Percentiles rank a stretch among this genome's conserved stretches.
Evolutionary conservation across 139 green algal genomes (phyloP).

Genomic region (Micractinium conductrix): DNA sequence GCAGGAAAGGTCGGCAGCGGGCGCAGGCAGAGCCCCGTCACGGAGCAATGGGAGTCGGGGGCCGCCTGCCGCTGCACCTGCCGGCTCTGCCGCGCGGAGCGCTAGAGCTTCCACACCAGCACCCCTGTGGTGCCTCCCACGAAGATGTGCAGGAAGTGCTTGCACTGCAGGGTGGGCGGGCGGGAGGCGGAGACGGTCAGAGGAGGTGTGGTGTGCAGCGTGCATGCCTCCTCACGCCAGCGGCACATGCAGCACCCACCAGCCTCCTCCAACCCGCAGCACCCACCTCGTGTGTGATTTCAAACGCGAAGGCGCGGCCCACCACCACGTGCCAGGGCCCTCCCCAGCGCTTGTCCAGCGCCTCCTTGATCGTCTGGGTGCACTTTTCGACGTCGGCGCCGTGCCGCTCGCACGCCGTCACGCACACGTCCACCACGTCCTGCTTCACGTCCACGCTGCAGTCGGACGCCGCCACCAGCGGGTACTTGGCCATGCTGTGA

Average conservation of each 20-base stretch:
- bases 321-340: conserved; percentile 89
- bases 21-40: too few species aligned
- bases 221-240: too few species aligned
- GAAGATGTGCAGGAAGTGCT: conserved; percentile 89
- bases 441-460: conserved; percentile 70
- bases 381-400: conserved; percentile 83
- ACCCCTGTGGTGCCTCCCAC: conserved; percentile 82
- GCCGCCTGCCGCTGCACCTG: background rate
- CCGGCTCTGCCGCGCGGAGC: background rate
- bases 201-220: background rate
- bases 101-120: conserved; percentile 82
- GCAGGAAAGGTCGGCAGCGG: too few species aligned
- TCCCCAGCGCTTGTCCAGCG: conserved; percentile 95
- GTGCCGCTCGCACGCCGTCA: conserved; percentile 62
- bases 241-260: too few species aligned
- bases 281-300: conserved; percentile 86
- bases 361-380: conserved; percentile 55
- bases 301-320: conserved; percentile 84
- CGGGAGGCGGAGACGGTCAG: too few species aligned
- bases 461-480: conserved; percentile 69
- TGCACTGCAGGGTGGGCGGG: conserved; percentile 80
- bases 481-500: conserved; percentile 76
- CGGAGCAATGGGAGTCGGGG: too few species aligned
- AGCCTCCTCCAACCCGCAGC: background rate
- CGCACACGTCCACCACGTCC: conserved; percentile 88